Evolutionary conservation across 495 filamentous ascomycete genomes (phyloP).

Genomic region (Tuber calosporum): DNA sequence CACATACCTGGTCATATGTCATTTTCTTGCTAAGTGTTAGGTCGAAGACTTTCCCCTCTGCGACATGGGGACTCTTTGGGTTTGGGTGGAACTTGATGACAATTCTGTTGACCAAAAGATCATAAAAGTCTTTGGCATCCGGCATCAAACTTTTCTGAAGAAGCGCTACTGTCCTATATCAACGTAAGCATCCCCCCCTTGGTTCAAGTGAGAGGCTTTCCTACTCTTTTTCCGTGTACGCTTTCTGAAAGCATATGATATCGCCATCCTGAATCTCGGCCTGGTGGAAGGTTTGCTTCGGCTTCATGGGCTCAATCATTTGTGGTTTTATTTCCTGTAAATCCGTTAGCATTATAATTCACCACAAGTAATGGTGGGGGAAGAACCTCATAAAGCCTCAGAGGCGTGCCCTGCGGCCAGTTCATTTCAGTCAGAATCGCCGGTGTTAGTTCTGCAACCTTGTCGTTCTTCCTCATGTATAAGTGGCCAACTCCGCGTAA

Average conservation of each 20-base stretch:
- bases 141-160: slow-evolving; percentile 44
- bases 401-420: slow-evolving; percentile 55
- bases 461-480: slow-evolving; percentile 79
- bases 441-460: slow-evolving; percentile 75
- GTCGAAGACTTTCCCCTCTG: slow-evolving; percentile 55
- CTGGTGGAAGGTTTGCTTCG: slow-evolving; percentile 74
- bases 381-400: slow-evolving; percentile 65
- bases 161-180: slow-evolving; percentile 16
- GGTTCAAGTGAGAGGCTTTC: slow-evolving; percentile 19
- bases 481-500: slow-evolving; percentile 69
- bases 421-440: slow-evolving; percentile 75
- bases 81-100: slow-evolving; percentile 62
- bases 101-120: slow-evolving; percentile 79
- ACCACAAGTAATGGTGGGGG: background rate
- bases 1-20: slow-evolving; percentile 64
- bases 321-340: slow-evolving; percentile 81
- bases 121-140: slow-evolving; percentile 80
- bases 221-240: slow-evolving; percentile 56
- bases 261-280: slow-evolving; percentile 97
- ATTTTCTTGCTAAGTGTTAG: slow-evolving; percentile 76
- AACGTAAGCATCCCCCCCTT: slow-evolving; percentile 12
- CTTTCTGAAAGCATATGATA: slow-evolving; percentile 85
- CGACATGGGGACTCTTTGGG: slow-evolving; percentile 51
- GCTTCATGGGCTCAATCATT: slow-evolving; percentile 94
- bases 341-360: slow-evolving; percentile 26